Evolutionary conservation across 148 eudicot genomes (phyloP), one percentile per base, ranked within the genome.

Genomic region (Amaranthus hypochondriacus): DNA sequence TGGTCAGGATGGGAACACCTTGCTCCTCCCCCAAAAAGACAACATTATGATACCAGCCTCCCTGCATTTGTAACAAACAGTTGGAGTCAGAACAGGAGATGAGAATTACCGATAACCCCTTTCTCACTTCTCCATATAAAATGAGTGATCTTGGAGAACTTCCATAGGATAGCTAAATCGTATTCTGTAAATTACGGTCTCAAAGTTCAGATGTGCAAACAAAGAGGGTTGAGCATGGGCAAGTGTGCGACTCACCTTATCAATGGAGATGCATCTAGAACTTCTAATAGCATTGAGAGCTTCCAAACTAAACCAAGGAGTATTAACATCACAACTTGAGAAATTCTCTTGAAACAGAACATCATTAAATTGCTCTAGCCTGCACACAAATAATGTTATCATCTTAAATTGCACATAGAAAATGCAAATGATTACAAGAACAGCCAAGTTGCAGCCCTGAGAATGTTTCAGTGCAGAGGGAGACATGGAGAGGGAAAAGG

Each of bases 341-440:
- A 1, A 5, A 75, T 92, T 96, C 77, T 96, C 99, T 75, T 96
- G 97, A 71, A 83, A 79, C 80, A 90, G 77, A 88, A 96, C 88
- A 78, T 96, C 99, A 64, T 96, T 96, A 76, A 96, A 96, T 82
- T 96, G 99, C 90, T 96, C 99, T 62, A 96, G 86, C 86, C 99
- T 96, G 86, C 66, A 56, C 61, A 75, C 50, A 10, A 65, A 67
- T 14, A 2, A 72, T 43, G 53, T 70, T 11, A 28, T 58, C 50
- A 62, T 39, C 67, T 4, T 56, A 48, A 39, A 15, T 15, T 75
- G 52, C 10, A 28, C 48, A 9, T 5, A 10, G 57, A 58, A 74
- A 43, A 43, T 56, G 69, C n/a, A 48, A 53, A 48, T 63, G 43
- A 66, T 62, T n/a, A 48, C 51, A 13, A 67, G 56, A 56, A 68